Percentiles rank a stretch among this genome's conserved stretches.
Evolutionary conservation across 2,329 filamentous ascomycete genomes (phyloP).

Genomic region (Meredithiella fracta): DNA sequence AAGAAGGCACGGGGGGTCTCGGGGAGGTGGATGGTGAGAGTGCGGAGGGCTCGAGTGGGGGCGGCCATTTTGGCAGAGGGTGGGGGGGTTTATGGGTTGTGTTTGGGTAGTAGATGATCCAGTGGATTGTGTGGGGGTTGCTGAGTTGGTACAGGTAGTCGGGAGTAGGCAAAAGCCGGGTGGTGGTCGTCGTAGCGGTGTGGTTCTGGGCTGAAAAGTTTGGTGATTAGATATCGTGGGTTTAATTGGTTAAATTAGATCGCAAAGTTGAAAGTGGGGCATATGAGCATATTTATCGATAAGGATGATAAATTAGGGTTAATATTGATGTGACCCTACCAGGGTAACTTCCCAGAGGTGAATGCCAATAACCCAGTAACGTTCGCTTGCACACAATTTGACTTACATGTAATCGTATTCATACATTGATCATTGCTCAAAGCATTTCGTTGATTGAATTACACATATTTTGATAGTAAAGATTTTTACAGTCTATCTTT

Average conservation of each 20-base stretch:
- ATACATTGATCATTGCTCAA: no score
- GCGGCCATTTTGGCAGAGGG: constrained; percentile 2
- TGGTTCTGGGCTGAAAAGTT: constrained; percentile 10
- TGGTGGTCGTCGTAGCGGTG: not conserved
- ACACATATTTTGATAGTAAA: no score
- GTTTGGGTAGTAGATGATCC: not conserved
- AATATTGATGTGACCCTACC: not conserved
- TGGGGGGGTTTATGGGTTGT: not conserved
- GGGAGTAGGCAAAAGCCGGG: no score
- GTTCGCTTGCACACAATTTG: no score
- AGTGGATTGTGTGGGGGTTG: no score
- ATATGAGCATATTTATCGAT: constrained; percentile 4
- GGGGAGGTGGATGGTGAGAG: not conserved
- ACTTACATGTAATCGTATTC: no score
- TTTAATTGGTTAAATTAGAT: constrained; percentile 6
- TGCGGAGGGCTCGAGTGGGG: constrained; percentile 3
- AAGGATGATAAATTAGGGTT: not conserved
- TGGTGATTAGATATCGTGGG: not conserved
- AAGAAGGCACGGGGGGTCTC: not conserved
- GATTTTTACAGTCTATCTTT: no score
- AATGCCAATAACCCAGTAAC: no score
- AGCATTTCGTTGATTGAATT: no score
- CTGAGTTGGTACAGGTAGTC: no score
- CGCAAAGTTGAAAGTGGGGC: not conserved
- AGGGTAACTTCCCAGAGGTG: no score